phyloP scores from a whole-genome alignment of 768 basidiomycete genomes.

The Agaricus subrufescens region DNA sequence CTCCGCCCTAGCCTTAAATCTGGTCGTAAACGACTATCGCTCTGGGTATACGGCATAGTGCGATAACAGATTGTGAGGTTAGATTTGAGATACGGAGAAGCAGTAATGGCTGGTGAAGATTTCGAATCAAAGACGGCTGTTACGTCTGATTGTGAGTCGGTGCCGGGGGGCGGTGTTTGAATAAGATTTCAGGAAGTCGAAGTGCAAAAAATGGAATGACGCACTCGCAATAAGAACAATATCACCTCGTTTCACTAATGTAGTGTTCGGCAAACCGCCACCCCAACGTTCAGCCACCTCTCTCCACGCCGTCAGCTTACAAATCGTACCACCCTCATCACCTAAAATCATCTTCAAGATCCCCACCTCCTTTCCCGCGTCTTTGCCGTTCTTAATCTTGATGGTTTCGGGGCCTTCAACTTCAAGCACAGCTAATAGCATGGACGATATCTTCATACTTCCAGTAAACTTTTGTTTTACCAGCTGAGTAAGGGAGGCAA shows the following conservation, averaged over 20 bases:
- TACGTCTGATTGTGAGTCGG: slow-evolving; percentile 37
- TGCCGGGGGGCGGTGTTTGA: neutral
- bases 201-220: slow-evolving; percentile 19
- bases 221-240: slow-evolving; percentile 66
- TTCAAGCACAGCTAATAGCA: slow-evolving; percentile 62
- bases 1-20: slow-evolving; percentile 69
- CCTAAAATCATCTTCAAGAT: slow-evolving; percentile 69
- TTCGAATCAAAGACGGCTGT: slow-evolving; percentile 39
- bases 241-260: slow-evolving; percentile 63
- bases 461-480: slow-evolving; percentile 24
- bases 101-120: slow-evolving; percentile 49
- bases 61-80: slow-evolving; percentile 70
- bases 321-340: slow-evolving; percentile 64
- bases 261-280: slow-evolving; percentile 35
- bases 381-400: slow-evolving; percentile 59
- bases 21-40: slow-evolving; percentile 60
- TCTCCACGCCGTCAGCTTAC: slow-evolving; percentile 76
- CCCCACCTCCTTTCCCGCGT: slow-evolving; percentile 66
- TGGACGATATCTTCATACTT: slow-evolving; percentile 46
- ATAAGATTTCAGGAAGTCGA: neutral
- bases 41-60: slow-evolving; percentile 60
- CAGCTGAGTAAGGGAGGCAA: slow-evolving; percentile 47
- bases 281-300: slow-evolving; percentile 75
- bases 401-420: slow-evolving; percentile 73
- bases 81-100: slow-evolving; percentile 65